A percentile compares a stretch with the other conserved stretches of the same genome.
Evolutionary conservation across 176 grass and related monocot species (phyloP).

Genomic region (Otatea glauca): DNA sequence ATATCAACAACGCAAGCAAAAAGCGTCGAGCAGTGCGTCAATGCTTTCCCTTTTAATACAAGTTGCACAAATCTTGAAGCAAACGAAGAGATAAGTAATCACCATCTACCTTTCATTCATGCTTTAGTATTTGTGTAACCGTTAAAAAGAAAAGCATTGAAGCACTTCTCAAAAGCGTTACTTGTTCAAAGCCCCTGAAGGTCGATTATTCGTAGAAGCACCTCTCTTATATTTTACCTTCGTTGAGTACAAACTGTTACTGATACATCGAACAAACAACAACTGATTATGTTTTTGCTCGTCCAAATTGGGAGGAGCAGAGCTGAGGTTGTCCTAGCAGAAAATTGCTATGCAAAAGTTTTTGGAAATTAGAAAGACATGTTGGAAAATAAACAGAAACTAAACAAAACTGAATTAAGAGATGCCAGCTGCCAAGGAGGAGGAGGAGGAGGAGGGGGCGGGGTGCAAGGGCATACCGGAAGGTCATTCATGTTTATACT

Average conservation of each 20-base stretch:
- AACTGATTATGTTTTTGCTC: slow-evolving; percentile 79
- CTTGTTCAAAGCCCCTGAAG: slow-evolving; percentile 8
- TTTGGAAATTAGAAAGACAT: not conserved
- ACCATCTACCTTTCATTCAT: no score
- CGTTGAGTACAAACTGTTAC: not conserved
- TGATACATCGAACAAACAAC: slow-evolving; percentile 3
- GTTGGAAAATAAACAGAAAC: not conserved
- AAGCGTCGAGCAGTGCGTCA: no score
- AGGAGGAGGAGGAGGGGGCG: not conserved
- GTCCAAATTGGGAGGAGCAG: slow-evolving; percentile 95
- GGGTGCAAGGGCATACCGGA: slow-evolving; percentile 54
- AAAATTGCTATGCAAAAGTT: slow-evolving; percentile 60
- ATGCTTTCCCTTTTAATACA: no score
- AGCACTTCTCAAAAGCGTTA: slow-evolving; percentile 7
- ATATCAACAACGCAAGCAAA: slow-evolving; percentile 26
- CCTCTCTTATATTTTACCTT: not conserved
- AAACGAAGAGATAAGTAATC: no score
- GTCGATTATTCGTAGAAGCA: not conserved
- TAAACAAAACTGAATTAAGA: slow-evolving; percentile 1
- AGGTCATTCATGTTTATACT: slow-evolving; percentile 78
- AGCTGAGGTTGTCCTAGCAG: slow-evolving; percentile 97
- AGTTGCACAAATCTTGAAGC: no score
- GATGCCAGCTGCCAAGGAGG: slow-evolving; percentile 17
- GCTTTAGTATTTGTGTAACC: no score
- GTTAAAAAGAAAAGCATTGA: no score